phyloP scores from a whole-genome alignment of 371 early-diverging fungal species.

The Basidiobolus meristosporus region DNA sequence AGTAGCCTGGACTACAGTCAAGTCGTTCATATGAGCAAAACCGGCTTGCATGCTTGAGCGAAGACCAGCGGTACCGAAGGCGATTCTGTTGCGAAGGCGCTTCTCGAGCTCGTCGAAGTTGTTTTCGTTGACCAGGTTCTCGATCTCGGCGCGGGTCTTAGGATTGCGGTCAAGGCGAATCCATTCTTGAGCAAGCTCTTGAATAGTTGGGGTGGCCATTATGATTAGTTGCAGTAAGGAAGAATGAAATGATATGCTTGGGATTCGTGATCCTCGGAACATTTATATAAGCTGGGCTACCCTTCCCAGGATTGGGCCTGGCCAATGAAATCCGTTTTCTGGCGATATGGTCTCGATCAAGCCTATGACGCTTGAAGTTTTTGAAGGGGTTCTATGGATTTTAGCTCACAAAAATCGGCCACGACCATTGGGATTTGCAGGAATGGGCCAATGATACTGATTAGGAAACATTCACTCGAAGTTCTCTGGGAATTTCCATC shows the following conservation, averaged over 20 bases:
- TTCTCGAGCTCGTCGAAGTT: slow-evolving; percentile 33
- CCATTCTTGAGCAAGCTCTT: slow-evolving; percentile 11
- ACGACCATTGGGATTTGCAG: too few species aligned
- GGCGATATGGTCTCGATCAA: too few species aligned
- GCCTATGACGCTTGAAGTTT: too few species aligned
- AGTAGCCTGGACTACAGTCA: slow-evolving; percentile 81
- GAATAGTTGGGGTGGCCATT: slow-evolving; percentile 2
- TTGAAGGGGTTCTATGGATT: too few species aligned
- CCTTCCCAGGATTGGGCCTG: too few species aligned
- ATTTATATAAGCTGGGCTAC: too few species aligned
- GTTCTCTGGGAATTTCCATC: too few species aligned
- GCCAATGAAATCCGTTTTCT: too few species aligned
- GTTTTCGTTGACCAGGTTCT: slow-evolving; percentile 19
- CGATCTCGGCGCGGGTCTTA: slow-evolving; percentile 39
- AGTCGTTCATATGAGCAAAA: slow-evolving; percentile 84
- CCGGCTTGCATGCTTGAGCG: slow-evolving; percentile 90
- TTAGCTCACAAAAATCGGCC: too few species aligned
- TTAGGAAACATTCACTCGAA: too few species aligned
- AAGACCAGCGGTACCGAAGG: slow-evolving; percentile 84
- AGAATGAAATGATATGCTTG: background rate
- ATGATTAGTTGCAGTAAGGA: background rate
- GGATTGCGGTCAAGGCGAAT: slow-evolving; percentile 25
- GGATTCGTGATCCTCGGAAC: too few species aligned
- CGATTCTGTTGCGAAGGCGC: slow-evolving; percentile 50
- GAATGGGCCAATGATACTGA: too few species aligned